These are phyloP conservation scores for Aegilops bicornis DNA, from an alignment of 176 grass and related monocot genomes.

Conservation along the genomic window DNA sequence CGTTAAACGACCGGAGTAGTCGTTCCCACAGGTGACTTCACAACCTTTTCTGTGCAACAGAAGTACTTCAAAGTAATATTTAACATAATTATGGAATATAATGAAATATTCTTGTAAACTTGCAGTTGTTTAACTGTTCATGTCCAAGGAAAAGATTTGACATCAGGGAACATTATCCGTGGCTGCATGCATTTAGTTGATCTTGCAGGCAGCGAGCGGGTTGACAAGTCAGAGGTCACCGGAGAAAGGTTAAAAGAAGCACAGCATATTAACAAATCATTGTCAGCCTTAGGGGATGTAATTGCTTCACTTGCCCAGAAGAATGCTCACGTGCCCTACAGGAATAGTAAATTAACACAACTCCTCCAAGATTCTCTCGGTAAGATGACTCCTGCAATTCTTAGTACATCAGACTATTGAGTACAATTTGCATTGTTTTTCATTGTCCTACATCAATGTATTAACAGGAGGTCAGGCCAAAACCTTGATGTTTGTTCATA, in stretches of 20 bases:
- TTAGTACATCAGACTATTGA: background rate
- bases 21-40: constrained; percentile 88
- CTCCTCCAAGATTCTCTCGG: constrained; percentile 99
- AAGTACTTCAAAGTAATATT: constrained; percentile 17
- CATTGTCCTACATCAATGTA: background rate
- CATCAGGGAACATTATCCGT: constrained; percentile 68
- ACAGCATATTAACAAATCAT: constrained; percentile 98
- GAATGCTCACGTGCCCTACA: constrained; percentile 88
- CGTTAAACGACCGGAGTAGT: constrained; percentile 94
- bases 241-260: constrained; percentile 98
- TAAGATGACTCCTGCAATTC: constrained; percentile 46
- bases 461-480: constrained; percentile 91
- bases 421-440: constrained; percentile 23
- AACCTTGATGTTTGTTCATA: constrained; percentile 99
- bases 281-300: constrained; percentile 97
- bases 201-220: constrained; percentile 94
- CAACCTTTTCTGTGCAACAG: background rate
- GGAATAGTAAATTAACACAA: constrained; percentile 99
- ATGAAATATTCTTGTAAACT: constrained; percentile 32
- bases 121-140: constrained; percentile 98
- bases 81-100: constrained; percentile 20
- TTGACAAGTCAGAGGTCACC: constrained; percentile 95
- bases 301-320: constrained; percentile 93
- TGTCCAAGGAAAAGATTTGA: constrained; percentile 95
- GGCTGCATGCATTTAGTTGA: constrained; percentile 99